Conservation (phyloP, 306 rosid species). For the Cicer chorassanicum region DNA sequence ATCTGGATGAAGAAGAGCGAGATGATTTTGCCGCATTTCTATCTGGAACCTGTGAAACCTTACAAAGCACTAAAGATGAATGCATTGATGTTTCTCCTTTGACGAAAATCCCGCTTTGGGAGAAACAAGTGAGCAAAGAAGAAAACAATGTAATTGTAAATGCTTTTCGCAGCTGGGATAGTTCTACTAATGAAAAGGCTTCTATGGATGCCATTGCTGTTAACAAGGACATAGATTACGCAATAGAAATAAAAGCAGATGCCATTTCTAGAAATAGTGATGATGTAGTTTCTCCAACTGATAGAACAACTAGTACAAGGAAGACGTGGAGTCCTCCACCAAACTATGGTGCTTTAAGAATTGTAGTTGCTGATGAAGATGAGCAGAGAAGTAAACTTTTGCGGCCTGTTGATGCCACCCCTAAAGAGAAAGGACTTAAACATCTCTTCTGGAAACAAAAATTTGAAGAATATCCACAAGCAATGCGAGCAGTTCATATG, state of each 20-base stretch:
- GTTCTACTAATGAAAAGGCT: conserved; percentile 49
- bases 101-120: conserved; percentile 45
- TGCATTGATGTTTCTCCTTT: conserved; percentile 47
- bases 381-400: conserved; percentile 51
- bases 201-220: conserved; percentile 51
- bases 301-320: conserved; percentile 67
- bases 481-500: conserved; percentile 55
- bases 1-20: conserved; percentile 79
- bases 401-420: conserved; percentile 58
- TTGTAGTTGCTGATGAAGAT: conserved; percentile 70
- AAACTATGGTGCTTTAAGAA: conserved; percentile 63
- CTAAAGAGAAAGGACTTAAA: conserved; percentile 82
- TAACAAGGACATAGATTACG: conserved; percentile 47
- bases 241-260: conserved; percentile 59
- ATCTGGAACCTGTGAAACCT: conserved; percentile 62
- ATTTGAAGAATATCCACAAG: conserved; percentile 64
- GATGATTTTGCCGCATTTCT: conserved; percentile 95
- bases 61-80: conserved; percentile 51
- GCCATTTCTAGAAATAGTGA: conserved; percentile 57
- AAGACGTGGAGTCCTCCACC: conserved; percentile 70
- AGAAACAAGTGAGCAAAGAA: conserved; percentile 50
- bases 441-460: conserved; percentile 71
- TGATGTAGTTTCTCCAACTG: conserved; percentile 69
- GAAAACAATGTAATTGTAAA: conserved; percentile 47
- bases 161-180: conserved; percentile 47